These are phyloP conservation scores for Boletus edulis DNA, from an alignment of 768 basidiomycete genomes.

Conservation along the genomic window DNA sequence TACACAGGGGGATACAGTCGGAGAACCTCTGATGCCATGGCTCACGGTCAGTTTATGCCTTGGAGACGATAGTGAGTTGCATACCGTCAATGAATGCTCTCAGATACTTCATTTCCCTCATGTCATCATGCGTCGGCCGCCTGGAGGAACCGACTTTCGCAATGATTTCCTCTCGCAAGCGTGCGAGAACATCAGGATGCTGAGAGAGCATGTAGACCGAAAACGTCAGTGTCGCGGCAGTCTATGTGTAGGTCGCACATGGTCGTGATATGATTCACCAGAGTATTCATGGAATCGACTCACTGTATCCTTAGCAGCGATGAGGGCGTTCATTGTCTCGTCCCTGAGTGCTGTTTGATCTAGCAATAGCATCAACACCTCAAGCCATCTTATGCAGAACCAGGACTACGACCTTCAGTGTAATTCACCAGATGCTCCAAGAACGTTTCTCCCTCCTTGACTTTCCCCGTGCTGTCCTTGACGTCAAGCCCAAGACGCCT, in stretches of 20 bases:
- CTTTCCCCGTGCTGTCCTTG: conserved; percentile 12
- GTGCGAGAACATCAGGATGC: conserved; percentile 44
- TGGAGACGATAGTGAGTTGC: not conserved
- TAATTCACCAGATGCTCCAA: conserved; percentile 53
- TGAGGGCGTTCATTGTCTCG: conserved; percentile 28
- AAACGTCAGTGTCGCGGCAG: conserved; percentile 36
- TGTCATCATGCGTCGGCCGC: conserved; percentile 53
- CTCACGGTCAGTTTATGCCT: not conserved
- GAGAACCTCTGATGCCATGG: conserved; percentile 25
- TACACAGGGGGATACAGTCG: conserved; percentile 33
- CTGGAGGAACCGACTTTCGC: conserved; percentile 46
- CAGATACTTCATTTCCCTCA: conserved; percentile 61
- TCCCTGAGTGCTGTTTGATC: conserved; percentile 25
- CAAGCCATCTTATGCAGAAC: not conserved
- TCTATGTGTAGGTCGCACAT: conserved; percentile 9
- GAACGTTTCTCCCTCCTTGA: conserved; percentile 42
- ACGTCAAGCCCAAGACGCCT: conserved; percentile 3
- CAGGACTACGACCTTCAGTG: conserved; percentile 43
- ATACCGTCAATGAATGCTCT: conserved; percentile 64
- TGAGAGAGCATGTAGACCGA: conserved; percentile 47
- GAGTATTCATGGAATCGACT: not conserved
- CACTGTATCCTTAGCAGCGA: conserved; percentile 45
- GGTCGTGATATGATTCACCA: not conserved
- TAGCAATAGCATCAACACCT: conserved; percentile 6
- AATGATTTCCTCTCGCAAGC: conserved; percentile 57